Base-by-base conservation (phyloP, 1,139 yeast genomes). In the Suhomyces yuchorum region DNA sequence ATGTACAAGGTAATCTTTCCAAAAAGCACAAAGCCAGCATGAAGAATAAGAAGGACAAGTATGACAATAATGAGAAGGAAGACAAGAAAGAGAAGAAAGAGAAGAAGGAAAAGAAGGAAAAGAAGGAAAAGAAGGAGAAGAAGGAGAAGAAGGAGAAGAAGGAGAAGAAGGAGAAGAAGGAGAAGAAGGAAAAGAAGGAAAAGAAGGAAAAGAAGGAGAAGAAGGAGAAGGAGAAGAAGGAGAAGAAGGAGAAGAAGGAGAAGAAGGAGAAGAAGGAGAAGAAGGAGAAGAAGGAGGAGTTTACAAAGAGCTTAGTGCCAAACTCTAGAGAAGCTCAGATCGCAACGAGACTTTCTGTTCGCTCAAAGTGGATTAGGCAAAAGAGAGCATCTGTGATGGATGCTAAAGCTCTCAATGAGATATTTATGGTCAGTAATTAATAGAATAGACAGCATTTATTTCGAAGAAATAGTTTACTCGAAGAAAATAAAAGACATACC, bases 381-480 rank as follows among this genome's bases (percentile, higher is more conserved):
- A 92, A 92, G 63, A 78, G 93, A 59, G 96, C 96, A 7, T 91
- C 97, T 1, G 91, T 92, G 0, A 81, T 87, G 84, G 97, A 92
- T 63, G 78, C 87, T 12, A 85, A 89, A 63, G 91, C 96, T 20
- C 78, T 92, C 53, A 90, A 89, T 58, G 98, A 92, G 66, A 92
- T 92, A 50, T 87, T 92, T 64, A 92, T 92, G 98, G 82, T 89
- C 42, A 23, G 30, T 37, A 78, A 71, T 52, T 75, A 41, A 15
- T 17, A 14, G 14, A 37, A 15, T 9, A 20, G 20, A 14, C 4
- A 20, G 26, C 18, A 35, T 20, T 9, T 8, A n/a, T 22, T 15
- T n/a, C n/a, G 24, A 24, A 37, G n/a, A 12, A 4, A 15, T 38
- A 26, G 23, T 14, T 43, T 49, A 53, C 57, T 67, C 68, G 54